Evolutionary conservation across 2,329 filamentous ascomycete genomes (phyloP).

Genomic region (Mollisiaceae sp.): DNA sequence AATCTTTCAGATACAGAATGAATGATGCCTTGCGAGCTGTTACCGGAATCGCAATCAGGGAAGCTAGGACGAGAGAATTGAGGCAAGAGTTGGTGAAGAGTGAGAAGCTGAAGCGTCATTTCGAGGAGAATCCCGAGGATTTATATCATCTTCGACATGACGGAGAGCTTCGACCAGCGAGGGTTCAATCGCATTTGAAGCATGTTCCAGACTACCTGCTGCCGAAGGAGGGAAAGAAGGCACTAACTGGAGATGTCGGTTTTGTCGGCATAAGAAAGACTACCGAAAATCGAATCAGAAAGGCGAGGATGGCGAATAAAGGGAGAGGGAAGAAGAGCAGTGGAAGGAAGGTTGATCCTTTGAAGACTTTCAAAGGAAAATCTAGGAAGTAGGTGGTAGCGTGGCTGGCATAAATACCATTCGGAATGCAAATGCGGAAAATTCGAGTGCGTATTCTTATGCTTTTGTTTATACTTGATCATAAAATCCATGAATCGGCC

Average conservation of each 20-base stretch:
- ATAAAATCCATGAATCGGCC: too few species aligned
- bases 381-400: conserved; percentile 31
- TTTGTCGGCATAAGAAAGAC: conserved; percentile 72
- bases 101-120: conserved; percentile 92
- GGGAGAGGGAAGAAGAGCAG: conserved; percentile 58
- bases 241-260: conserved; percentile 70
- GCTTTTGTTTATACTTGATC: not conserved
- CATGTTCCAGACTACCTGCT: conserved; percentile 94
- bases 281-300: conserved; percentile 50
- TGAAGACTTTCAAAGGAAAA: conserved; percentile 82
- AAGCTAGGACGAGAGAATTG: conserved; percentile 87
- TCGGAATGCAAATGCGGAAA: not conserved
- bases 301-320: conserved; percentile 51
- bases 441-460: not conserved
- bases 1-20: conserved; percentile 94
- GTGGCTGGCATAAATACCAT: not conserved
- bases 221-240: conserved; percentile 75
- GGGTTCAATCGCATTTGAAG: conserved; percentile 87
- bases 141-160: conserved; percentile 88
- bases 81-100: conserved; percentile 89
- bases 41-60: conserved; percentile 86
- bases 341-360: conserved; percentile 76
- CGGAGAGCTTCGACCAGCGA: conserved; percentile 80
- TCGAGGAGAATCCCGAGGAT: conserved; percentile 95
- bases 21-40: conserved; percentile 90